Percentiles rank a stretch among this genome's conserved stretches.
phyloP scores from a whole-genome alignment of 2,329 filamentous ascomycete species.

The Hyphodiscus sp. region DNA sequence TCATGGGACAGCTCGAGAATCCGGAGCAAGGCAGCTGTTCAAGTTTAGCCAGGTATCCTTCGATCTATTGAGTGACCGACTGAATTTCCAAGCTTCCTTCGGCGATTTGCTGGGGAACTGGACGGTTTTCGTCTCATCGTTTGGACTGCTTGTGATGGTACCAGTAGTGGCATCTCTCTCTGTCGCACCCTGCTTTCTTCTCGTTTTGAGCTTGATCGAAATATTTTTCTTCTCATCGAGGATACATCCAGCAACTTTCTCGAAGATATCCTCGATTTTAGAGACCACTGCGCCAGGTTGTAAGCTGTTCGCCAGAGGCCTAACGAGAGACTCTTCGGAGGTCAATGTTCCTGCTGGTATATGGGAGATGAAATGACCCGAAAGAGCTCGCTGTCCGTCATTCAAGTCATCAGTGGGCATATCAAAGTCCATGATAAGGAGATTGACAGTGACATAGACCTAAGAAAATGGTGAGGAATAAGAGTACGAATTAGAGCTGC shows the following conservation, averaged over 20 bases:
- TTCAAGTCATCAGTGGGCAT: conserved; percentile 6
- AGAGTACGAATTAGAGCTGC: neutral
- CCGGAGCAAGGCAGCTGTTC: conserved; percentile 47
- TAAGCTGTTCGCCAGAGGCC: conserved; percentile 3
- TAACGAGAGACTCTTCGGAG: neutral
- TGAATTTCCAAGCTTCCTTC: conserved; percentile 45
- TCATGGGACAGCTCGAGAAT: conserved; percentile 55
- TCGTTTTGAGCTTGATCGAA: conserved; percentile 40
- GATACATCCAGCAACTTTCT: conserved; percentile 43
- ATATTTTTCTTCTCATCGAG: conserved; percentile 38
- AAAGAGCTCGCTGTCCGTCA: neutral
- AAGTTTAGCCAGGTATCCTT: neutral
- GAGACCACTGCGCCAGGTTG: conserved; percentile 35
- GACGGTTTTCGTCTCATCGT: conserved; percentile 10
- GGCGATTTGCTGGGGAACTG: conserved; percentile 43
- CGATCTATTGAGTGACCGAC: conserved; percentile 33
- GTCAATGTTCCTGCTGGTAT: conserved; percentile 17
- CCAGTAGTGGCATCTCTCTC: neutral
- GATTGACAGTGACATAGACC: neutral
- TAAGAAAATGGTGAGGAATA: neutral
- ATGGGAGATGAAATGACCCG: conserved; percentile 14
- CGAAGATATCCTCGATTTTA: conserved; percentile 50
- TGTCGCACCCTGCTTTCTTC: conserved; percentile 8
- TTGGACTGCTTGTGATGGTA: neutral
- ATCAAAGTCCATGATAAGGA: conserved; percentile 17